Conservation (phyloP, 192 early-diverging fungal genomes). For the Endogone sp. region DNA sequence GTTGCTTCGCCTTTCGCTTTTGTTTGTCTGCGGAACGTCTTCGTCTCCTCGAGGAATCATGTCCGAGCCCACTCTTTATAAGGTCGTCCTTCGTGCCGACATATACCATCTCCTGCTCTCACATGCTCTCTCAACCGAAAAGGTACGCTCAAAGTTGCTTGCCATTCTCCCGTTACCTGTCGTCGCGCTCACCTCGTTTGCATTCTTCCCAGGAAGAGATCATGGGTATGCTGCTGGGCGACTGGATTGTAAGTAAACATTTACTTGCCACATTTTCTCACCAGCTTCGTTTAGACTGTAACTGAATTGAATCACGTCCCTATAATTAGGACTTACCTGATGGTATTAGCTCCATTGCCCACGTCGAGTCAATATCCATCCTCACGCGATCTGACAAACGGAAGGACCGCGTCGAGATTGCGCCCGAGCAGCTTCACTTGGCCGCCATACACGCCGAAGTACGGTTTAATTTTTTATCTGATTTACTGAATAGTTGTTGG, state of each 20-base stretch:
- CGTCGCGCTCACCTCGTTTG: neutral
- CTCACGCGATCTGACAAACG: constrained; percentile 47
- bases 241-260: constrained; percentile 38
- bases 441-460: constrained; percentile 46
- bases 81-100: constrained; percentile 35
- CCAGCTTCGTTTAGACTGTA: neutral
- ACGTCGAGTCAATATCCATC: constrained; percentile 37
- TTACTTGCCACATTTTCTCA: neutral
- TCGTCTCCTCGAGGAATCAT: neutral
- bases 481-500: neutral
- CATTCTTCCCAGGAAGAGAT: constrained; percentile 39
- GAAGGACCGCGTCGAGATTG: constrained; percentile 49
- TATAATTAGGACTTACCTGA: constrained; percentile 17
- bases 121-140: constrained; percentile 46
- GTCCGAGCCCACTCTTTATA: constrained; percentile 11
- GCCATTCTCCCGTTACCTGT: neutral
- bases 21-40: no score
- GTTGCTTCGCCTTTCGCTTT: neutral
- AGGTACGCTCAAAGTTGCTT: constrained; percentile 19
- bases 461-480: neutral
- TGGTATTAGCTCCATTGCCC: constrained; percentile 23
- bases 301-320: no score
- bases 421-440: constrained; percentile 43
- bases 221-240: constrained; percentile 51
- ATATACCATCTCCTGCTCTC: constrained; percentile 40